Evolutionary conservation across 148 eudicot species (phyloP).

Genomic region (Beta vulgaris): DNA sequence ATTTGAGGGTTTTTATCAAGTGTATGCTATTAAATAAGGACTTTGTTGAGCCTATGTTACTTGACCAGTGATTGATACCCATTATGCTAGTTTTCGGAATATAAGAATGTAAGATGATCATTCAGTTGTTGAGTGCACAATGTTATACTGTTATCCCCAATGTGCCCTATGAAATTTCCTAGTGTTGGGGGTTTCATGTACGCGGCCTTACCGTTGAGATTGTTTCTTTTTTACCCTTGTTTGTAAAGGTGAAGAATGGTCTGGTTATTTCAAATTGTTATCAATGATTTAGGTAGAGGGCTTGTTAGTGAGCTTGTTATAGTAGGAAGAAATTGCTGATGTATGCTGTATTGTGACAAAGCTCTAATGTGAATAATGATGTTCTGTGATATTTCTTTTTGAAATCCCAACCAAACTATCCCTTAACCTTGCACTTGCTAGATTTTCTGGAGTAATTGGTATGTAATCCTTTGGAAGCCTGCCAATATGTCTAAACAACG

Average conservation of each 20-base stretch:
- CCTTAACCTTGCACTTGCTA: background rate
- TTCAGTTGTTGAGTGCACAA: background rate
- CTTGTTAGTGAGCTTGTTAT: background rate
- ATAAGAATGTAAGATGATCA: background rate
- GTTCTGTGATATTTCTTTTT: background rate
- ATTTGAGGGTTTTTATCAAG: conserved; percentile 2
- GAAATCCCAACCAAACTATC: background rate
- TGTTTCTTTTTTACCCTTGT: background rate
- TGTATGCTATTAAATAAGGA: background rate
- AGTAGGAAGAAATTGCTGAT: background rate
- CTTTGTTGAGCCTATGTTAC: background rate
- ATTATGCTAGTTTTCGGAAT: background rate
- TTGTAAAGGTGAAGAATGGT: background rate
- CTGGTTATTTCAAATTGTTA: background rate
- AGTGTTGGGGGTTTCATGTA: background rate
- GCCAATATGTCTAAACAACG: background rate
- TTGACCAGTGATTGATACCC: background rate
- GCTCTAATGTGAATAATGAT: background rate
- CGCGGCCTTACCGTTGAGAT: background rate
- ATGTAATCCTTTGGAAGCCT: background rate
- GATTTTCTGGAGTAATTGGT: background rate
- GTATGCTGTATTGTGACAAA: background rate
- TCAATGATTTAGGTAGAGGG: background rate
- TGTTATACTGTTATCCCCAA: background rate
- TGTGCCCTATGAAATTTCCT: background rate